Evolutionary conservation across 352 stramenopile species (phyloP), one percentile per base, ranked within the genome.

Genomic region (Pythium guiyangense): DNA sequence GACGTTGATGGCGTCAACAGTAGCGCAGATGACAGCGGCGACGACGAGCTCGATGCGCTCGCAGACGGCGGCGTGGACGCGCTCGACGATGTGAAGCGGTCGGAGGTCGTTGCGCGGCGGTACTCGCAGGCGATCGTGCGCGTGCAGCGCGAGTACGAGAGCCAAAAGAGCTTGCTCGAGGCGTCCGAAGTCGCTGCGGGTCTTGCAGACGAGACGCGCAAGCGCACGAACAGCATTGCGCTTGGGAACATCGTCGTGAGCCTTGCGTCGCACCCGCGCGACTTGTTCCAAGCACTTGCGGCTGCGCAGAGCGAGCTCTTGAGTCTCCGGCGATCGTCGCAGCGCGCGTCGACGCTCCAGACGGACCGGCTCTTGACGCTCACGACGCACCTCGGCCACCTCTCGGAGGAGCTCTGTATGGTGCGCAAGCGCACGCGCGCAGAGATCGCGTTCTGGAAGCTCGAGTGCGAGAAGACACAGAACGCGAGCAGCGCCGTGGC

Each of bases 401-500:
- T 88, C 42, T 88, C 78, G 1, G 78, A 86, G 52, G 78, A 88
- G 34, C 52, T 88, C 0, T 83, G 71, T 18, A 86, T 83, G 52
- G 60, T 88, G 17, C 69, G 78, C 12, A 88, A 88, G 37, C 62
- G 76, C 25, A 84, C 79, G n/a, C 64, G 61, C 10, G 66, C 72
- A 0, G 78, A 88, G 43, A 70, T 85, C 5, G 76, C 82, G 25
- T 88, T 74, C 50, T 88, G 78, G 78, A 81, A 83, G 34, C 55
- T 88, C 8, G 78, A 88, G 44, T 84, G 78, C 56, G 74, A 84
- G 49, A 88, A 86, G 43, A 60, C 80, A 2, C 74, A 88, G 48
- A 81, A 85, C 34, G 59, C 63, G 1, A 84, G 79, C 62, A 75
- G 70, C 54, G 56, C 60, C 11, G 31, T 85, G 8, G 55, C 66